A percentile compares a stretch with the other conserved stretches of the same genome.
Evolutionary conservation across 768 basidiomycete species (phyloP).

Genomic region (Boletus edulis): DNA sequence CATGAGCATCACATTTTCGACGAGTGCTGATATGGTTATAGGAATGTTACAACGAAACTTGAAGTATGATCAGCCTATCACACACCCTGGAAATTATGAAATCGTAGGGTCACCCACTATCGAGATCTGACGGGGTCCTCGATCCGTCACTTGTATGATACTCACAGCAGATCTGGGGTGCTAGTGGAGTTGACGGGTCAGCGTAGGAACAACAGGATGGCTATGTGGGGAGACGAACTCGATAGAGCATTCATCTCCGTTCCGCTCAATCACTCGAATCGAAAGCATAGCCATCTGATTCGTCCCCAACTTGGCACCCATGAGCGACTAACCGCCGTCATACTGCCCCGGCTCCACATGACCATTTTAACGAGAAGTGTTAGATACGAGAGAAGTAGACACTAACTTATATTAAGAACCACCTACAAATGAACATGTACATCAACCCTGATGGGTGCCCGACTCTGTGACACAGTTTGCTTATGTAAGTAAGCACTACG

Average conservation of each 20-base stretch:
- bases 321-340: slow-evolving; percentile 5
- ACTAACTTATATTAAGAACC: not conserved
- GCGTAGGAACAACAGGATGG: not conserved
- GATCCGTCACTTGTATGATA: not conserved
- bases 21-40: not conserved
- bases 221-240: not conserved
- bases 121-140: not conserved
- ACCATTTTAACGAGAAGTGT: not conserved
- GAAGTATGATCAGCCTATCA: not conserved
- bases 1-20: not conserved
- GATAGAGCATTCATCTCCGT: slow-evolving; percentile 1
- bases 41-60: not conserved
- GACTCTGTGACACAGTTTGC: no score
- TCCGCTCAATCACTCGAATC: not conserved
- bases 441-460: no score
- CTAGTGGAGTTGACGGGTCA: not conserved
- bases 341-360: not conserved
- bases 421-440: not conserved
- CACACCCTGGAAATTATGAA: not conserved
- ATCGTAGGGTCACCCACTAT: not conserved
- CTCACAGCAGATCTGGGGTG: not conserved
- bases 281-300: not conserved
- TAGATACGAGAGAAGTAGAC: not conserved
- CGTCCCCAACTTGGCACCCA: not conserved
- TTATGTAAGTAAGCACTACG: no score